Evolutionary conservation across 805 yeast species (phyloP).

Genomic region (Wickerhamiella domercqiae): DNA sequence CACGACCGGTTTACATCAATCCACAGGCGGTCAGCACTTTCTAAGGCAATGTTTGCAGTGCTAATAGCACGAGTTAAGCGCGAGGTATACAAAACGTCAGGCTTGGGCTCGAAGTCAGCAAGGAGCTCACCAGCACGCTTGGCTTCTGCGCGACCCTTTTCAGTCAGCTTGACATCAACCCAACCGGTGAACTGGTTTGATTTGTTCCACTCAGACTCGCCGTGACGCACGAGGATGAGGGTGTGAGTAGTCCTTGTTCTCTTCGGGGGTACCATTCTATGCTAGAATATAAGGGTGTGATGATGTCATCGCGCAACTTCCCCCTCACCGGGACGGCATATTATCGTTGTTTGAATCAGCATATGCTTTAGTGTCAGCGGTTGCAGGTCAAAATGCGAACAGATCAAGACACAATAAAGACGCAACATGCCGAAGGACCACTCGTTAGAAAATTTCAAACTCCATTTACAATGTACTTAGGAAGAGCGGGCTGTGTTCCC

Average conservation of each 20-base stretch:
- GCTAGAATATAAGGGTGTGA: background rate
- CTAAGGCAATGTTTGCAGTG: constrained; percentile 90
- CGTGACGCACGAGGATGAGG: constrained; percentile 92
- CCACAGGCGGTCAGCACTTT: constrained; percentile 75
- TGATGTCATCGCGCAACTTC: constrained; percentile 43
- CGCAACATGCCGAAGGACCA: too few relatives aligned
- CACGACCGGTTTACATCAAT: constrained; percentile 88
- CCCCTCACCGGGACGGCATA: constrained; percentile 98
- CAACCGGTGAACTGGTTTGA: constrained; percentile 97
- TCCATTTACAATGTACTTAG: too few relatives aligned
- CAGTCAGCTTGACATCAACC: constrained; percentile 86
- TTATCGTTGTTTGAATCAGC: constrained; percentile 44
- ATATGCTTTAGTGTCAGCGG: constrained; percentile 1
- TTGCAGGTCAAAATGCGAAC: too few relatives aligned
- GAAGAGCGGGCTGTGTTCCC: too few relatives aligned
- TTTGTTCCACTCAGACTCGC: constrained; percentile 98
- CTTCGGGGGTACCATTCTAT: constrained; percentile 2
- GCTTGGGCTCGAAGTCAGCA: constrained; percentile 70
- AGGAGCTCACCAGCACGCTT: constrained; percentile 82
- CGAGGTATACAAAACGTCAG: constrained; percentile 84
- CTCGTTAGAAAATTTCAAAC: too few relatives aligned
- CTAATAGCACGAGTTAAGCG: constrained; percentile 87
- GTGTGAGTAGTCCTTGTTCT: constrained; percentile 25
- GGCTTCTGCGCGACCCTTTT: constrained; percentile 79
- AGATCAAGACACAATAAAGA: too few relatives aligned